A percentile compares a stretch with the other conserved stretches of the same genome.
phyloP scores from a whole-genome alignment of 176 grass and related monocot genomes.

The Carex parvula region DNA sequence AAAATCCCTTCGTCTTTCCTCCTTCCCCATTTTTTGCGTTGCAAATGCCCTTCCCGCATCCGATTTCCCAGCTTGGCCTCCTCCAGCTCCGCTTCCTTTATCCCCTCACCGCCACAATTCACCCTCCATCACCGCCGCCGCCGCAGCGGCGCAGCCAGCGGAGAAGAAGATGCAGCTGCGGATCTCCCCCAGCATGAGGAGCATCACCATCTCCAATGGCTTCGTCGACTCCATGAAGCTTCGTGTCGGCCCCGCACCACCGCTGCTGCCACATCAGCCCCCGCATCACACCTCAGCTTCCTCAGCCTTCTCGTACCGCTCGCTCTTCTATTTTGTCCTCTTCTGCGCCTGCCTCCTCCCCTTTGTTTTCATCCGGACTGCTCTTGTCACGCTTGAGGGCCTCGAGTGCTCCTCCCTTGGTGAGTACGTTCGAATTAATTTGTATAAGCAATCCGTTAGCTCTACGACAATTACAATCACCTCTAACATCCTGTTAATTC shows the following conservation, averaged over 20 bases:
- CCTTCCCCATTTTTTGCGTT: not conserved
- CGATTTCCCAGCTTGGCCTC: conserved; percentile 8
- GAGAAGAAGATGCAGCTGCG: conserved; percentile 93
- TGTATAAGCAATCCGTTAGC: conserved; percentile 9
- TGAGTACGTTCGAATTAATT: conserved; percentile 40
- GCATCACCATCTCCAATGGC: conserved; percentile 99
- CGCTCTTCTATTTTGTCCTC: conserved; percentile 41
- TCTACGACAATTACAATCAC: conserved; percentile 17
- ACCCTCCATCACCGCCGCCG: conserved; percentile 15
- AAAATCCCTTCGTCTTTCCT: not conserved
- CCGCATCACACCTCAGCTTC: conserved; percentile 44
- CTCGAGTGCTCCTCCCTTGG: conserved; percentile 90
- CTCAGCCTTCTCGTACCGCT: conserved; percentile 37
- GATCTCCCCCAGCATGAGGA: conserved; percentile 99
- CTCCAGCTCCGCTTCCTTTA: not conserved
- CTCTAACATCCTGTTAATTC: conserved; percentile 23
- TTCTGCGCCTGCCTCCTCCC: conserved; percentile 67
- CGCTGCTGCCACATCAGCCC: conserved; percentile 47
- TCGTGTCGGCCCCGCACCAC: conserved; percentile 70
- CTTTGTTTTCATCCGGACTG: conserved; percentile 83
- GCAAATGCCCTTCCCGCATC: not conserved
- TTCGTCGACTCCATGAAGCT: conserved; percentile 92
- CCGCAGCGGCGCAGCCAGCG: conserved; percentile 39
- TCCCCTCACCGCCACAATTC: conserved; percentile 1
- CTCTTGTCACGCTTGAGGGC: conserved; percentile 76